Evolutionary conservation across 2,329 filamentous ascomycete species (phyloP).

Genomic region (Penicillium sp.): DNA sequence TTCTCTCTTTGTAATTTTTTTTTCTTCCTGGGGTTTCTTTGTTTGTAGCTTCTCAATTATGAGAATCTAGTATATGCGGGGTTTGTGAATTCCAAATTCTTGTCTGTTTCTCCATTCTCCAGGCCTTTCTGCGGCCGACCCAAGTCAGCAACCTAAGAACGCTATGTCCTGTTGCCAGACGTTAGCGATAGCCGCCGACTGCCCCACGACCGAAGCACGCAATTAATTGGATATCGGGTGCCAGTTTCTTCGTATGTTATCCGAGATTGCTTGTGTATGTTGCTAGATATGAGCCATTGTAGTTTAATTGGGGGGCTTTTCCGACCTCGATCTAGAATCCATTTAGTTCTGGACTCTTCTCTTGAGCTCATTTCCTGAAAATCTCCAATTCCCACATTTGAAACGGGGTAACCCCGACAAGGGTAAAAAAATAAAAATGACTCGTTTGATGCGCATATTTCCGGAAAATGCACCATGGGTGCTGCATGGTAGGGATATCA

Average conservation of each 20-base stretch:
- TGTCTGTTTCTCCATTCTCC: background rate
- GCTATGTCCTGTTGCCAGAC: constrained; percentile 7
- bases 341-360: background rate
- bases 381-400: background rate
- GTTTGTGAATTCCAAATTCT: constrained; percentile 1
- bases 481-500: background rate
- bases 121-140: background rate
- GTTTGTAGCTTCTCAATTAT: background rate
- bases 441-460: constrained; percentile 1
- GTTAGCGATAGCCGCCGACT: constrained; percentile 16
- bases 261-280: background rate
- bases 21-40: background rate
- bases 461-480: background rate
- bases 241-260: background rate
- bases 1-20: background rate
- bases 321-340: background rate
- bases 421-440: background rate
- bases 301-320: background rate
- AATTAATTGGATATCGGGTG: background rate
- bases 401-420: constrained; percentile 1
- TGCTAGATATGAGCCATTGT: background rate
- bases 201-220: constrained; percentile 3
- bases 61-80: background rate
- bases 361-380: background rate
- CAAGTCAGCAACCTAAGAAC: constrained; percentile 2